A percentile compares a stretch with the other conserved stretches of the same genome.
phyloP scores from a whole-genome alignment of 2,329 filamentous ascomycete species.

The Aspergillus tubingensis region DNA sequence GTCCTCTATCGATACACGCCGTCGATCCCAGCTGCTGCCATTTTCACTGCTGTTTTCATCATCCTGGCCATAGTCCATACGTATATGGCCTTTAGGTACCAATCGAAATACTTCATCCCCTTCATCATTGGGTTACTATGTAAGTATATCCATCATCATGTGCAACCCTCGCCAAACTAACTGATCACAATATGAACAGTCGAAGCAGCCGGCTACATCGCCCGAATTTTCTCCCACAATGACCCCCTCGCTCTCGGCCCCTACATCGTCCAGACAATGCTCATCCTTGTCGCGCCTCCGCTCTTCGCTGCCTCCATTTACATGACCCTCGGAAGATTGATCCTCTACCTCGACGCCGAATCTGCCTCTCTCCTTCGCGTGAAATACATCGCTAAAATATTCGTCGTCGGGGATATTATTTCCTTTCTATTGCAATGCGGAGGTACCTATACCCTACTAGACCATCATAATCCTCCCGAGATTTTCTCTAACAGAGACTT shows the following conservation, averaged over 20 bases:
- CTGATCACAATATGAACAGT: conserved; percentile 5
- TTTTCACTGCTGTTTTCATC: conserved; percentile 29
- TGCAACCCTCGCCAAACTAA: neutral
- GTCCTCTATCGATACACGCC: conserved; percentile 45
- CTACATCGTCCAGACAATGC: conserved; percentile 33
- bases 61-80: conserved; percentile 24
- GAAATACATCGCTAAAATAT: conserved; percentile 32
- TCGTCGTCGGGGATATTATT: conserved; percentile 33
- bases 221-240: conserved; percentile 28
- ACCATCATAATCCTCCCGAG: neutral
- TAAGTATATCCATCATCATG: conserved; percentile 19
- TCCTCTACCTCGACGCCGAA: conserved; percentile 24
- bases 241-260: conserved; percentile 26
- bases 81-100: conserved; percentile 16
- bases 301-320: conserved; percentile 35
- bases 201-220: conserved; percentile 30
- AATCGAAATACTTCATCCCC: conserved; percentile 33
- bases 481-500: no score
- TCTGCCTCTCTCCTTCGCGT: conserved; percentile 23
- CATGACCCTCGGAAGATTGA: conserved; percentile 33
- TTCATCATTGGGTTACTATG: conserved; percentile 37
- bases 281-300: conserved; percentile 34
- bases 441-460: conserved; percentile 15
- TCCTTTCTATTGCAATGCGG: conserved; percentile 32
- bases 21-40: conserved; percentile 23